These are phyloP conservation scores for Phlebiopsis flavidoalba DNA, from an alignment of 768 basidiomycete species.

Conservation along the genomic window DNA sequence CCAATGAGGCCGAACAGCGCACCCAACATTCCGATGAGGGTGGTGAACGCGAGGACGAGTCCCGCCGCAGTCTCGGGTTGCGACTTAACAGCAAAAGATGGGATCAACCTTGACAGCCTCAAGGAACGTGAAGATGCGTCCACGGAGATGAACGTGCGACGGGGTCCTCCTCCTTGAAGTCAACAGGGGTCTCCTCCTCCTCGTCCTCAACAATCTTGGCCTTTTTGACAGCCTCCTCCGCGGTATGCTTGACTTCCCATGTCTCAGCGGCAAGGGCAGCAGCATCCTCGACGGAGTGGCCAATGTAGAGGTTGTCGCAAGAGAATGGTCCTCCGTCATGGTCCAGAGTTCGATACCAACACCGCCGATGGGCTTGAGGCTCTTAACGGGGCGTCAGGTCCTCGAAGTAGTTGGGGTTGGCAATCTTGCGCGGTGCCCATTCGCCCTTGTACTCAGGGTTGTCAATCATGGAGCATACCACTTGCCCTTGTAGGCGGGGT, in stretches of 20 bases:
- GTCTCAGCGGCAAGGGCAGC: constrained; percentile 79
- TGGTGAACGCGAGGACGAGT: constrained; percentile 67
- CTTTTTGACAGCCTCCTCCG: constrained; percentile 64
- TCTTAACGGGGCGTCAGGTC: constrained; percentile 78
- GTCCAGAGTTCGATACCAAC: constrained; percentile 99
- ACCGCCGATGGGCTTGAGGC: constrained; percentile 86
- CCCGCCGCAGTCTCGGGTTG: constrained; percentile 86
- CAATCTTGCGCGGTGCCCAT: constrained; percentile 88
- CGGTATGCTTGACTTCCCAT: constrained; percentile 84
- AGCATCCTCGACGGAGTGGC: constrained; percentile 85
- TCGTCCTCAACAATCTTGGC: constrained; percentile 37
- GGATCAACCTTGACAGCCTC: constrained; percentile 74
- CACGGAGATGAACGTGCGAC: constrained; percentile 75
- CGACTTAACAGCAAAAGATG: constrained; percentile 73
- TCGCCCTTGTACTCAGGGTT: constrained; percentile 97
- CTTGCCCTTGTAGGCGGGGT: constrained; percentile 96
- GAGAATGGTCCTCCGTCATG: constrained; percentile 93
- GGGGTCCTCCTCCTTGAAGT: constrained; percentile 65
- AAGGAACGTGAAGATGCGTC: constrained; percentile 75
- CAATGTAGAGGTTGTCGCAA: constrained; percentile 94
- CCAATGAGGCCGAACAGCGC: constrained; percentile 77
- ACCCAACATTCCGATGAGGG: constrained; percentile 82
- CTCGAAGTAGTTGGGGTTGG: constrained; percentile 90
- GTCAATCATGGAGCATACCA: constrained; percentile 91
- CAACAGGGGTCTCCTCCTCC: constrained; percentile 34